Evolutionary conservation across 2,329 filamentous ascomycete species (phyloP).

Genomic region (Ceratocystis variospora): DNA sequence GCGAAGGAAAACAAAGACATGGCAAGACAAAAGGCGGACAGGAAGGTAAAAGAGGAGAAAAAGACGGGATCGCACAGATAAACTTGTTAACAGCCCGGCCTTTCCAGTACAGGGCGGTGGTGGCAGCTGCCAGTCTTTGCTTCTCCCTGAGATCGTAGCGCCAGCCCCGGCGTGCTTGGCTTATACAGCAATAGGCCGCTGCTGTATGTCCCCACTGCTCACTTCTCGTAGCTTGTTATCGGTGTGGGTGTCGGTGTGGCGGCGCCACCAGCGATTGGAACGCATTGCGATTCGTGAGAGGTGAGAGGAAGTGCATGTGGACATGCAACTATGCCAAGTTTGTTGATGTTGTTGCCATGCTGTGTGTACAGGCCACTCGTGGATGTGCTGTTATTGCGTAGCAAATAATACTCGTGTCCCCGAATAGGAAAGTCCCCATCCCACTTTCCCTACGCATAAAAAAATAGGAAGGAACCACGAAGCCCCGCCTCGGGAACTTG

Average conservation of each 20-base stretch:
- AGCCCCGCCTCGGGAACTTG: too few relatives aligned
- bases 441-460: not conserved
- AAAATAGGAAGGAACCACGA: not conserved
- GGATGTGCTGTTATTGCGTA: not conserved
- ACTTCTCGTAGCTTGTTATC: too few relatives aligned
- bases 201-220: not conserved
- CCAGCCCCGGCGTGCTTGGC: not conserved
- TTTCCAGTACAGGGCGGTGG: not conserved
- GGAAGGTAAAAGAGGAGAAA: not conserved
- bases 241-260: too few relatives aligned
- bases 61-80: not conserved
- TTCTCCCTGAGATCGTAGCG: not conserved
- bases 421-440: not conserved
- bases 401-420: not conserved
- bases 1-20: not conserved
- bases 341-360: not conserved
- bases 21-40: not conserved
- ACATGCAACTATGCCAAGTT: too few relatives aligned
- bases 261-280: too few relatives aligned
- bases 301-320: too few relatives aligned
- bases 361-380: not conserved
- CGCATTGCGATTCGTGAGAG: too few relatives aligned
- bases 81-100: not conserved
- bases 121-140: constrained; percentile 6
- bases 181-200: not conserved